Percentiles rank a stretch among this genome's conserved stretches.
These are phyloP conservation scores for Cystobasidium pallidum DNA, from an alignment of 1,284 basidiomycete genomes.

Conservation along the genomic window DNA sequence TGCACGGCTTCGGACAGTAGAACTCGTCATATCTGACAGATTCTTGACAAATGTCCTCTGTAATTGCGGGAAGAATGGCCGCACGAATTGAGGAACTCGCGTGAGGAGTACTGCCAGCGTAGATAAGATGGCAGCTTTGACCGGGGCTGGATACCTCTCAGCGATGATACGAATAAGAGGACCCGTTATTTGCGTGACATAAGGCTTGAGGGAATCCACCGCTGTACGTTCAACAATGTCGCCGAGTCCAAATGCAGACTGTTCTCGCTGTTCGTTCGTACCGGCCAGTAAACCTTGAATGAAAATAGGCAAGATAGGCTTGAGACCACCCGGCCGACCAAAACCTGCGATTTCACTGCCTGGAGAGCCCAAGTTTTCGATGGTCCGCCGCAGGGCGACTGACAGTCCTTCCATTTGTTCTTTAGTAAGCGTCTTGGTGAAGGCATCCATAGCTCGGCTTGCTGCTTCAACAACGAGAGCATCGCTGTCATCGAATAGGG, in stretches of 20 bases:
- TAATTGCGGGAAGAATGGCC: constrained; percentile 97
- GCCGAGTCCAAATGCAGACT: constrained; percentile 91
- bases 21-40: constrained; percentile 75
- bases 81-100: constrained; percentile 83
- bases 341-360: constrained; percentile 83
- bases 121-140: constrained; percentile 83
- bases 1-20: constrained; percentile 78
- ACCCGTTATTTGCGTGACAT: constrained; percentile 93
- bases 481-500: constrained; percentile 78
- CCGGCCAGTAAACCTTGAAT: constrained; percentile 53
- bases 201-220: constrained; percentile 88
- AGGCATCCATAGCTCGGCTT: constrained; percentile 79
- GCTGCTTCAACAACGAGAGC: constrained; percentile 78
- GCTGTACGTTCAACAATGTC: constrained; percentile 91
- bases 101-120: constrained; percentile 81
- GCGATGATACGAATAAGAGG: constrained; percentile 54
- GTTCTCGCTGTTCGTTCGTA: constrained; percentile 67
- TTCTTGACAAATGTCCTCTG: constrained; percentile 97
- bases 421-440: constrained; percentile 89
- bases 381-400: constrained; percentile 81
- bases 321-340: constrained; percentile 84
- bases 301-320: constrained; percentile 67
- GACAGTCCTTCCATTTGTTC: constrained; percentile 88
- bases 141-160: constrained; percentile 74
- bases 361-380: constrained; percentile 81